A percentile compares a stretch with the other conserved stretches of the same genome.
Conservation (phyloP, 768 basidiomycete genomes). For the Naganishia onofrii region DNA sequence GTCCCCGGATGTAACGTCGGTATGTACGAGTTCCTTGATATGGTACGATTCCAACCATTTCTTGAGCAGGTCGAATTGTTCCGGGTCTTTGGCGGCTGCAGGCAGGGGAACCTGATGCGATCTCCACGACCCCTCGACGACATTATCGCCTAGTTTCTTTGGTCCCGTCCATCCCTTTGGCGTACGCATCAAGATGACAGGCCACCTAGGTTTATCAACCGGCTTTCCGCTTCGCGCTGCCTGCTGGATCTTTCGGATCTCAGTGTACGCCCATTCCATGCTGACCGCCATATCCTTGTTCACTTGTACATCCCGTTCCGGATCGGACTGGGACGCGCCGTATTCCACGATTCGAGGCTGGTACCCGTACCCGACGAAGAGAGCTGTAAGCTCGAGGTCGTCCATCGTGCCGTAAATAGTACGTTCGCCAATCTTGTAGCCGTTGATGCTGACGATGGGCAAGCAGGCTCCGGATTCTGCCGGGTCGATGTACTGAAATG, state of each 20-base stretch:
- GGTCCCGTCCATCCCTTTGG: constrained; percentile 80
- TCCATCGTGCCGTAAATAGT: constrained; percentile 91
- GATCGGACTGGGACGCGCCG: constrained; percentile 52
- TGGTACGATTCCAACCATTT: constrained; percentile 73
- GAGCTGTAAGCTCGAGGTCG: constrained; percentile 67
- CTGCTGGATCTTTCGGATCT: constrained; percentile 65
- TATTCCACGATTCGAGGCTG: constrained; percentile 76
- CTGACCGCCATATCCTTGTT: constrained; percentile 76
- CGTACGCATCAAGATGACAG: constrained; percentile 77
- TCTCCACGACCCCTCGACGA: constrained; percentile 75
- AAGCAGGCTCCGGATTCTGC: constrained; percentile 83
- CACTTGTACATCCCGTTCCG: constrained; percentile 52
- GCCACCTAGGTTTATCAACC: constrained; percentile 86
- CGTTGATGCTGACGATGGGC: constrained; percentile 81
- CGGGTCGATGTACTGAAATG: constrained; percentile 78
- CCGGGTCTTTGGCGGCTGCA: constrained; percentile 62
- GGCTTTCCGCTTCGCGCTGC: constrained; percentile 74
- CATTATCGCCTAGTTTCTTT: constrained; percentile 64
- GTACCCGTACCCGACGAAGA: constrained; percentile 66
- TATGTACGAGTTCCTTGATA: constrained; percentile 65
- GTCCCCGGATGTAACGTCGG: constrained; percentile 35
- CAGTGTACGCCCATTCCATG: constrained; percentile 69
- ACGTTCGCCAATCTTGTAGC: constrained; percentile 69
- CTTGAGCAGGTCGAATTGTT: constrained; percentile 65
- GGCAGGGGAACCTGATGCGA: constrained; percentile 88